Evolutionary conservation across 1,139 yeast species (phyloP).

Genomic region (Pichia sp.): DNA sequence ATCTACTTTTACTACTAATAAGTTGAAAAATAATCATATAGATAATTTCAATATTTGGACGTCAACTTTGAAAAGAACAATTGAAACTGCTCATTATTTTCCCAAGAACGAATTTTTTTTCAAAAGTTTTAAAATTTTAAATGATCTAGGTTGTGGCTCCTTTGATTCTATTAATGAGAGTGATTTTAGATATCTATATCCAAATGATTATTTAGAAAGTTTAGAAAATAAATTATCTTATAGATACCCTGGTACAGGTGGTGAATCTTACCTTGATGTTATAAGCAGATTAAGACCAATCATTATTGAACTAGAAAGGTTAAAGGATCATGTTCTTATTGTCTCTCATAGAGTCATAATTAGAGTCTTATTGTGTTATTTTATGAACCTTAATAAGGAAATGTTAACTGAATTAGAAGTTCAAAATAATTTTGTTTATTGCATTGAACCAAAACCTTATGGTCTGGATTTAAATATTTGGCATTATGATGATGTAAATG

Average conservation of each 20-base stretch:
- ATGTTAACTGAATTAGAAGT: conserved; percentile 32
- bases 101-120: conserved; percentile 25
- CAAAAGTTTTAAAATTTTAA: conserved; percentile 29
- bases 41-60: conserved; percentile 30
- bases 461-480: conserved; percentile 31
- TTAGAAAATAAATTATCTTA: conserved; percentile 26
- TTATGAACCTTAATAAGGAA: conserved; percentile 30
- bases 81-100: conserved; percentile 28
- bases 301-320: conserved; percentile 30
- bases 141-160: conserved; percentile 30
- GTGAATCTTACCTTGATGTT: conserved; percentile 32
- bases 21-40: conserved; percentile 8
- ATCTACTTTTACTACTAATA: conserved; percentile 13
- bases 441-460: conserved; percentile 32
- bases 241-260: conserved; percentile 31
- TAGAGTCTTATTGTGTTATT: conserved; percentile 30
- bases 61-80: conserved; percentile 27
- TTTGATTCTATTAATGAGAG: conserved; percentile 27
- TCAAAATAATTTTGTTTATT: conserved; percentile 29
- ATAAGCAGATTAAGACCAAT: conserved; percentile 30
- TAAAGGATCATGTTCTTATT: conserved; percentile 29
- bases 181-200: conserved; percentile 23
- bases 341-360: conserved; percentile 31
- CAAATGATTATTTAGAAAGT: conserved; percentile 25
- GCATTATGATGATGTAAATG: conserved; percentile 29